phyloP scores from a whole-genome alignment of 139 green algal genomes.

The Spirogloea muscicola region DNA sequence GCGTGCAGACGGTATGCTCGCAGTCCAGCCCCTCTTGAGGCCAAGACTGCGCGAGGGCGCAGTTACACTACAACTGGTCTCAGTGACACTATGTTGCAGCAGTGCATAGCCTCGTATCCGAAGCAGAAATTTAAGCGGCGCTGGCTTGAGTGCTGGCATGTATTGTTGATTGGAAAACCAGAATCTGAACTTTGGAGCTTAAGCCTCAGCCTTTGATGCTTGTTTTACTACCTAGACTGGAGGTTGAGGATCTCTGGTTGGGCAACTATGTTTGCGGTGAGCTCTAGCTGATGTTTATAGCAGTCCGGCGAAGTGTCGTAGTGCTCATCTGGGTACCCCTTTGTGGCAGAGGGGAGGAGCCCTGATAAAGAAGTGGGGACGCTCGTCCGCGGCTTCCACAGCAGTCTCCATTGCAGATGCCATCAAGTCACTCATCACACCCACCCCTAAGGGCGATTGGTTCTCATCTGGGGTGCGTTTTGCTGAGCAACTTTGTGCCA shows the following conservation, averaged over 20 bases:
- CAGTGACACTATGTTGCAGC: neutral
- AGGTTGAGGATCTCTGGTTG: neutral
- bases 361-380: constrained; percentile 92
- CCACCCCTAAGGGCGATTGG: constrained; percentile 80
- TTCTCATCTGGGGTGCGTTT: constrained; percentile 65
- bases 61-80: neutral
- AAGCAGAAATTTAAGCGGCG: neutral
- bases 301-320: neutral
- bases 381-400: constrained; percentile 80
- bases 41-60: neutral
- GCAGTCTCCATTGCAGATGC: constrained; percentile 84
- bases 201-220: neutral
- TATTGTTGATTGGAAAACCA: neutral
- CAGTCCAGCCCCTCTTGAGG: neutral
- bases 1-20: constrained; percentile 60
- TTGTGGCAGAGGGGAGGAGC: constrained; percentile 64
- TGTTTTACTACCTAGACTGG: neutral
- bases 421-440: constrained; percentile 71
- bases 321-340: no score
- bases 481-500: constrained; percentile 2
- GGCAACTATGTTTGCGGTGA: neutral
- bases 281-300: neutral
- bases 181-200: neutral
- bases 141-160: neutral
- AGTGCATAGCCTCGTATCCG: neutral